A percentile compares a stretch with the other conserved stretches of the same genome.
phyloP scores from a whole-genome alignment of 2,329 filamentous ascomycete species.

The Graphilbum fragrans region DNA sequence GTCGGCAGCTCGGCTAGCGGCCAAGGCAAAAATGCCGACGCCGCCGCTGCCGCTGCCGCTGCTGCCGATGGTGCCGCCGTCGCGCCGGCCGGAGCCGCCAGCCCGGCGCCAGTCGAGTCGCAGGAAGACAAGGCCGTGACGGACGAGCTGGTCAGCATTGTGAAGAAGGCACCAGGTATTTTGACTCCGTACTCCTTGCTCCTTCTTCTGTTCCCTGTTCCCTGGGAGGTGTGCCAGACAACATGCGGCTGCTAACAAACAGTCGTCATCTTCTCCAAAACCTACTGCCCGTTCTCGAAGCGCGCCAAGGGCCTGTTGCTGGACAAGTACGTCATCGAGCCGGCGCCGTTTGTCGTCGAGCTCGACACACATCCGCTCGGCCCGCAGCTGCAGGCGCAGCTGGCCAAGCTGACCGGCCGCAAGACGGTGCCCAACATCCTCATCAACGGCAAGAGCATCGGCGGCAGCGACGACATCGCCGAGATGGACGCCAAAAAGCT shows the following conservation, averaged over 20 bases:
- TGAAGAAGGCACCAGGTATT: conserved; percentile 74
- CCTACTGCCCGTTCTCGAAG: conserved; percentile 78
- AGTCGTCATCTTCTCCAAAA: conserved; percentile 96
- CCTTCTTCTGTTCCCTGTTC: not conserved
- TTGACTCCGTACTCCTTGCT: conserved; percentile 17
- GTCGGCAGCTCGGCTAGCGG: conserved; percentile 45
- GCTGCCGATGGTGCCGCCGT: conserved; percentile 38
- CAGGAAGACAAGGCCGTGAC: conserved; percentile 54
- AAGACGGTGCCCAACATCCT: conserved; percentile 87
- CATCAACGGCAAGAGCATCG: conserved; percentile 77
- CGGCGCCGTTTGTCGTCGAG: conserved; percentile 78
- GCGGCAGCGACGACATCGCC: conserved; percentile 77
- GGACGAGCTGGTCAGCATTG: conserved; percentile 60
- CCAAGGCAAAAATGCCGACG: conserved; percentile 30
- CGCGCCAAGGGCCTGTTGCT: conserved; percentile 78
- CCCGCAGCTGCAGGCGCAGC: conserved; percentile 53
- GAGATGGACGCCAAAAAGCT: conserved; percentile 55
- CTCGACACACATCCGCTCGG: conserved; percentile 75
- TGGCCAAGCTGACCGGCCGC: conserved; percentile 64
- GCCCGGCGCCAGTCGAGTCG: conserved; percentile 28
- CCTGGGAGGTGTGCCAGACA: no score
- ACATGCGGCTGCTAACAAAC: no score
- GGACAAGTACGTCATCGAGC: conserved; percentile 71
- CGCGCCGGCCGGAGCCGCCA: conserved; percentile 25
- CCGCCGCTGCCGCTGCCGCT: conserved; percentile 33